Conservation (phyloP, 1,139 yeast genomes). For the Zygosaccharomyces sapae region DNA sequence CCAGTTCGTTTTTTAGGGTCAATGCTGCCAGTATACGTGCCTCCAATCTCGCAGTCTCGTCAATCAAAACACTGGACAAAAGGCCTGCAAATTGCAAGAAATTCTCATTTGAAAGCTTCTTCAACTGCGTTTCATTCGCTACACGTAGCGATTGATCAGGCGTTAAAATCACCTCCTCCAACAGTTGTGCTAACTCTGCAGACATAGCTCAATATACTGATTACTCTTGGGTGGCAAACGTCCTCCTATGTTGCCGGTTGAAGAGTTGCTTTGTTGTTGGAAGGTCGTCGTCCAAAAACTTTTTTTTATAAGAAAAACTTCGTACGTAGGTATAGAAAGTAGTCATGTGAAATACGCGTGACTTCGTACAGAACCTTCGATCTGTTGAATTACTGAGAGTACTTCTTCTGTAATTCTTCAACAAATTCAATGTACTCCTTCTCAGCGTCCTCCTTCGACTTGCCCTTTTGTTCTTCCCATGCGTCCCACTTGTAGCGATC, state of each 20-base stretch:
- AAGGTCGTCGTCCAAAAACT: neutral
- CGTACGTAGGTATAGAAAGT: neutral
- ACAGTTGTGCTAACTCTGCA: constrained; percentile 63
- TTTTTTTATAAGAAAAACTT: neutral
- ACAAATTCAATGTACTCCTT: constrained; percentile 69
- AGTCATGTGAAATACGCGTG: neutral
- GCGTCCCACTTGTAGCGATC: constrained; percentile 98
- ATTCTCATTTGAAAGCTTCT: constrained; percentile 67
- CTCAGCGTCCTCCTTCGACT: constrained; percentile 88
- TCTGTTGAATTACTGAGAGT: constrained; percentile 23
- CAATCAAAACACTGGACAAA: constrained; percentile 68
- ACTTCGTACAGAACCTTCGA: neutral
- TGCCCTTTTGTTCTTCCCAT: constrained; percentile 87
- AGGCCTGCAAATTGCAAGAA: constrained; percentile 69
- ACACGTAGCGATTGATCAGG: constrained; percentile 65
- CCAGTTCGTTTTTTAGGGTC: constrained; percentile 79
- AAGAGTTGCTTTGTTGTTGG: too few relatives aligned
- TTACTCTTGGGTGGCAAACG: too few relatives aligned
- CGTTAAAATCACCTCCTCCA: constrained; percentile 73
- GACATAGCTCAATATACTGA: constrained; percentile 6
- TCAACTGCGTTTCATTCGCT: constrained; percentile 76
- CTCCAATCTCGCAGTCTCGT: constrained; percentile 64
- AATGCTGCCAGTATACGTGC: constrained; percentile 91
- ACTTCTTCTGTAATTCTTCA: constrained; percentile 58
- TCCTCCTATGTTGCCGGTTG: too few relatives aligned